Evolutionary conservation across 495 filamentous ascomycete genomes (phyloP).

Genomic region (Lineolata rhizophorae): DNA sequence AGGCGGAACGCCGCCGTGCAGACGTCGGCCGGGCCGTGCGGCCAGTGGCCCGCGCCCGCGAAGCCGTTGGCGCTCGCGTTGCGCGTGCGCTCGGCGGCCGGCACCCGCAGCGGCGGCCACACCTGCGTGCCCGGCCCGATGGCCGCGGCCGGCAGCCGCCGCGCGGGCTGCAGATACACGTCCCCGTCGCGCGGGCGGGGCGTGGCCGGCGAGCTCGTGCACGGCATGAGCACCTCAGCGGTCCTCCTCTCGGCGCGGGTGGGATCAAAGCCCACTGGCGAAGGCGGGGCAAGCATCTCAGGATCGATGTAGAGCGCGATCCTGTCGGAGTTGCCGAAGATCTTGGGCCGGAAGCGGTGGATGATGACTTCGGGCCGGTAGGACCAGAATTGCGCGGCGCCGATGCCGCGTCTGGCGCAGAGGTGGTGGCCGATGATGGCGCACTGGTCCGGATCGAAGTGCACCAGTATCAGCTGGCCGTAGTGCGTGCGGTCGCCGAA

Average conservation of each 20-base stretch:
- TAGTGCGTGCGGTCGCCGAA: conserved; percentile 48
- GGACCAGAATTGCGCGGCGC: conserved; percentile 36
- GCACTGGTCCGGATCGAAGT: conserved; percentile 47
- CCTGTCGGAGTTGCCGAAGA: conserved; percentile 46
- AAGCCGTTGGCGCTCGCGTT: conserved; percentile 20
- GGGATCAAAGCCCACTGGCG: neutral
- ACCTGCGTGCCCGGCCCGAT: conserved; percentile 22
- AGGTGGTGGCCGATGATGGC: conserved; percentile 70
- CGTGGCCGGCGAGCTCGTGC: conserved; percentile 22
- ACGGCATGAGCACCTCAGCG: conserved; percentile 30
- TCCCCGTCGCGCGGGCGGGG: conserved; percentile 8
- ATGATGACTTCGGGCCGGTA: conserved; percentile 45
- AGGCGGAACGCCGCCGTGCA: conserved; percentile 49
- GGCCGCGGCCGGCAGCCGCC: conserved; percentile 21
- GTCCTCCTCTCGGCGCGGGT: conserved; percentile 11
- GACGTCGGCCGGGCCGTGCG: conserved; percentile 24
- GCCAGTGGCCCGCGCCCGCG: conserved; percentile 19
- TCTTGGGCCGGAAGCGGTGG: conserved; percentile 44
- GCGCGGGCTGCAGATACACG: conserved; percentile 23
- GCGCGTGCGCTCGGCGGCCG: conserved; percentile 31
- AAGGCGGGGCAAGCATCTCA: neutral
- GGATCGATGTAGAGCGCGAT: conserved; percentile 35
- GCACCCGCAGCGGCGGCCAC: conserved; percentile 61
- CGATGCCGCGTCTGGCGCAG: conserved; percentile 32
- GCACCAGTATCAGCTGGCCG: conserved; percentile 48